Evolutionary conservation across 345 rosid genomes (phyloP).

Genomic region (Microthlaspi erraticum): DNA sequence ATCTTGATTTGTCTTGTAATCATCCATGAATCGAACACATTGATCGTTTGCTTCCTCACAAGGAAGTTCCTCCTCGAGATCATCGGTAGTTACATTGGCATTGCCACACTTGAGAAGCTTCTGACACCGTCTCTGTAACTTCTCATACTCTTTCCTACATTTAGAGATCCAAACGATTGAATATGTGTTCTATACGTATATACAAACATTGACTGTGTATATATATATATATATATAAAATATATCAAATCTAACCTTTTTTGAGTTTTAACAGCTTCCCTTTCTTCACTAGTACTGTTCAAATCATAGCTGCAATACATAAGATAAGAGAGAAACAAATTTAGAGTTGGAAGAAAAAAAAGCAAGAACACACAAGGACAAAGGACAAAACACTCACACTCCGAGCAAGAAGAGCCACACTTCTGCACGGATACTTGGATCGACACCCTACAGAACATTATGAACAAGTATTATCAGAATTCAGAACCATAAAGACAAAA

Average conservation of each 20-base stretch:
- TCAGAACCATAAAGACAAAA: constrained; percentile 24
- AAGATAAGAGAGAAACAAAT: constrained; percentile 13
- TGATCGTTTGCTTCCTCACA: constrained; percentile 65
- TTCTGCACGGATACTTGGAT: constrained; percentile 86
- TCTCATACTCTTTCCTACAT: constrained; percentile 89
- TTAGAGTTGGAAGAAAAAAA: neutral
- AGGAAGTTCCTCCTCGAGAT: constrained; percentile 58
- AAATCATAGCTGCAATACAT: constrained; percentile 69
- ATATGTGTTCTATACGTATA: neutral
- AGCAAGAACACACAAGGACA: neutral
- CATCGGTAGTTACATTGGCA: constrained; percentile 48
- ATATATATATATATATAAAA: neutral
- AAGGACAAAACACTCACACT: constrained; percentile 67
- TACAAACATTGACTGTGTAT: neutral
- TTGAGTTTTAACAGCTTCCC: constrained; percentile 60
- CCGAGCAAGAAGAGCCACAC: constrained; percentile 99
- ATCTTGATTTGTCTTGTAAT: constrained; percentile 53
- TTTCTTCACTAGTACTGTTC: constrained; percentile 80
- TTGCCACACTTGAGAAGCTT: constrained; percentile 53
- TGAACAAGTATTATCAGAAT: constrained; percentile 17
- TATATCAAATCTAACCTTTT: constrained; percentile 62
- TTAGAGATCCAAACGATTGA: constrained; percentile 28
- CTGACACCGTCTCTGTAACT: constrained; percentile 72
- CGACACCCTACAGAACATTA: constrained; percentile 70
- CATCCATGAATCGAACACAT: constrained; percentile 56